A percentile compares a stretch with the other conserved stretches of the same genome.
Conservation (phyloP, 331 rosid species). For the Prunus yedoensis region DNA sequence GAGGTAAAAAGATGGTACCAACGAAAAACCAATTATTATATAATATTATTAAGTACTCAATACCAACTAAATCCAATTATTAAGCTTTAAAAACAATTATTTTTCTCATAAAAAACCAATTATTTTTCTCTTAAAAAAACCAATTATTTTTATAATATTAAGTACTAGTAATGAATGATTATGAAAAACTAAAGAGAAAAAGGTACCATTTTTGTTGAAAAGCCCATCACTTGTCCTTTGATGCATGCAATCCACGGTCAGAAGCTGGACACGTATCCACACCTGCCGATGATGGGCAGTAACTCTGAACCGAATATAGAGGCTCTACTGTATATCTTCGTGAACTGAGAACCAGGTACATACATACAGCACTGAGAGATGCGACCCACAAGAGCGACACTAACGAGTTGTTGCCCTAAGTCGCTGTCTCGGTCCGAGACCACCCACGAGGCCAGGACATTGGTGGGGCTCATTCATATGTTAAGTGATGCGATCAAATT, state of each 20-base stretch:
- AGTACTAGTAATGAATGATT: not conserved
- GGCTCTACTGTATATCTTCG: no score
- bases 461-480: not conserved
- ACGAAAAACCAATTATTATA: not conserved
- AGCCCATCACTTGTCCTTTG: not conserved
- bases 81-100: no score
- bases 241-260: not conserved
- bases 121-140: no score
- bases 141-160: no score
- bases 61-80: not conserved
- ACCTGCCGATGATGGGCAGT: not conserved
- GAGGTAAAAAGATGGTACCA: not conserved
- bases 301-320: not conserved
- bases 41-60: not conserved
- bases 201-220: not conserved
- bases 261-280: not conserved
- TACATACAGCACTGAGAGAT: no score
- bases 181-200: not conserved
- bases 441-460: no score
- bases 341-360: no score
- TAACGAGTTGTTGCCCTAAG: not conserved
- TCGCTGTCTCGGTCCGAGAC: no score
- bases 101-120: no score
- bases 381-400: not conserved
- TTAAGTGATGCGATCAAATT: not conserved